Evolutionary conservation across 2,329 filamentous ascomycete species (phyloP).

Genomic region (Fusarium sororula): DNA sequence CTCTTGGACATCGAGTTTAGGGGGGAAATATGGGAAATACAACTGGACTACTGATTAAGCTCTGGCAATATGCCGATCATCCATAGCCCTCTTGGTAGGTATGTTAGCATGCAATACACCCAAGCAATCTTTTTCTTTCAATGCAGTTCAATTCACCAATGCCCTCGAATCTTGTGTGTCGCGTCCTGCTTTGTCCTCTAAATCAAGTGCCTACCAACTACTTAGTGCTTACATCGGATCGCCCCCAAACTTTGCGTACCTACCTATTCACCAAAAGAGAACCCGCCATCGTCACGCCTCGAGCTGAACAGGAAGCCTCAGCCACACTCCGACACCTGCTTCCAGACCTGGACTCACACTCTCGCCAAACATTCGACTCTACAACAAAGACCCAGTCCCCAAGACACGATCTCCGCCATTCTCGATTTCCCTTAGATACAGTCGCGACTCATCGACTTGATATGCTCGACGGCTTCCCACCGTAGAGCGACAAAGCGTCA

Average conservation of each 20-base stretch:
- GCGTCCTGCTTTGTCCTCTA: constrained; percentile 2
- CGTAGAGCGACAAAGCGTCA: constrained; percentile 43
- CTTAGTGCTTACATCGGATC: constrained; percentile 23
- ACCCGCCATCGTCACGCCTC: constrained; percentile 27
- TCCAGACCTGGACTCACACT: constrained; percentile 2
- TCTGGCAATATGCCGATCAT: constrained; percentile 5
- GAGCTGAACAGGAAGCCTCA: constrained; percentile 25
- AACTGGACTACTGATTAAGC: background rate
- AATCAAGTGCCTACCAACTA: background rate
- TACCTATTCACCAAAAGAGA: background rate
- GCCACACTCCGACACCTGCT: constrained; percentile 14
- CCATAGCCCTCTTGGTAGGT: background rate
- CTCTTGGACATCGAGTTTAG: background rate
- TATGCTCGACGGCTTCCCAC: constrained; percentile 34
- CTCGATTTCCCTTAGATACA: background rate
- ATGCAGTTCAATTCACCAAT: background rate
- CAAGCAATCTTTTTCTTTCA: background rate
- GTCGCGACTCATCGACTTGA: constrained; percentile 24
- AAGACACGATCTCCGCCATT: background rate
- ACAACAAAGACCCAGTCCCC: constrained; percentile 3
- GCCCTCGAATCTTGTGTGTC: background rate
- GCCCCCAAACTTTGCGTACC: constrained; percentile 8
- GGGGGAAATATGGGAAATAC: background rate
- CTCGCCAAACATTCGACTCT: constrained; percentile 13
- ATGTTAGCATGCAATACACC: background rate